Evolutionary conservation across 441 rosid genomes (phyloP).

Genomic region (Euphorbia celastroides): DNA sequence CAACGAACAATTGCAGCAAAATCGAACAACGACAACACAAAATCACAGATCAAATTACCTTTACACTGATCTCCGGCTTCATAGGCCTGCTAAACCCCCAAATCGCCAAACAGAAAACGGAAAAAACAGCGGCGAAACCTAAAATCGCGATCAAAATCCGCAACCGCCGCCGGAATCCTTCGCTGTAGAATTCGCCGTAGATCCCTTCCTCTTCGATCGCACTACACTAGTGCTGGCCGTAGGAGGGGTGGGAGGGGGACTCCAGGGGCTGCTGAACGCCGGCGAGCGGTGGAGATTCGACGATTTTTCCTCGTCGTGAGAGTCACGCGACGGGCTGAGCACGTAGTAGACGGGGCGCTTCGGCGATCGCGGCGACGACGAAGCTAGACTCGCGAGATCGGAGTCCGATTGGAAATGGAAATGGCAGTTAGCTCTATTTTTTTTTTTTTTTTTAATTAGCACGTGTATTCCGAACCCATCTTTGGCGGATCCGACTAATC

Average conservation of each 20-base stretch:
- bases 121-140: constrained; percentile 43
- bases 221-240: constrained; percentile 52
- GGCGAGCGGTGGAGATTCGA: constrained; percentile 50
- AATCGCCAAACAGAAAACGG: constrained; percentile 63
- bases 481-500: too few species aligned
- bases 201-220: constrained; percentile 63
- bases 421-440: too few species aligned
- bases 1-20: not conserved
- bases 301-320: constrained; percentile 58
- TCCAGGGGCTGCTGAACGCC: constrained; percentile 61
- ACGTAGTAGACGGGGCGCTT: constrained; percentile 62
- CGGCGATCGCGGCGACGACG: constrained; percentile 54
- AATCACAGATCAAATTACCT: constrained; percentile 31
- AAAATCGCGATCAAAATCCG: constrained; percentile 43
- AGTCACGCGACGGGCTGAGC: constrained; percentile 72
- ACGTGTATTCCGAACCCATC: constrained; percentile 12
- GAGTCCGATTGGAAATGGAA: constrained; percentile 75
- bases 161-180: constrained; percentile 32
- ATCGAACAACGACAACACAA: too few species aligned
- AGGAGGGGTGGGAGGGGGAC: constrained; percentile 66
- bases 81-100: constrained; percentile 85
- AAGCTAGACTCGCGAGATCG: constrained; percentile 46
- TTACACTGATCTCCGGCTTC: constrained; percentile 51
- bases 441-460: constrained; percentile 15
- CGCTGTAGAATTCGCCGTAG: constrained; percentile 40